Conservation (phyloP, 495 filamentous ascomycete genomes). For the Aspergillus heteromorphus region DNA sequence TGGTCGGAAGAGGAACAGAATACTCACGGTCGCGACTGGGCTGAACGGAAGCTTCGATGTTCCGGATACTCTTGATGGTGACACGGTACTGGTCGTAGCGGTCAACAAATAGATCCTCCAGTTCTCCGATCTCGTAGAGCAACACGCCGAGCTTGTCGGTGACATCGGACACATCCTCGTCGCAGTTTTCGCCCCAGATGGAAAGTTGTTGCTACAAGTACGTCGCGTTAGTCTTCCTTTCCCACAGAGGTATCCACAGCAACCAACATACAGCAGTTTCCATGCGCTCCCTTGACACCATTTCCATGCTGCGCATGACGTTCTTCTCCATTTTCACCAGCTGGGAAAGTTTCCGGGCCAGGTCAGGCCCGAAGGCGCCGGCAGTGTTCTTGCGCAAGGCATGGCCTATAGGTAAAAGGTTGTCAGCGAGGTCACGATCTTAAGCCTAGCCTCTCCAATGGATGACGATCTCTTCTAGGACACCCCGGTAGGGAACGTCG, state of each 20-base stretch:
- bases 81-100: conserved; percentile 98
- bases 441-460: not conserved
- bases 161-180: conserved; percentile 97
- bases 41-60: conserved; percentile 97
- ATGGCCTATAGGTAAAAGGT: conserved; percentile 61
- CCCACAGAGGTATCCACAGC: not conserved
- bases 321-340: conserved; percentile 99
- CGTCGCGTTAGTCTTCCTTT: not conserved
- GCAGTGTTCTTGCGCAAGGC: conserved; percentile 85
- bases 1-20: conserved; percentile 8
- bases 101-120: conserved; percentile 97
- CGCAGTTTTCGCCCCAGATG: conserved; percentile 92
- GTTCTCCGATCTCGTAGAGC: conserved; percentile 96
- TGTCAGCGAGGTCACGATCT: not conserved
- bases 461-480: not conserved
- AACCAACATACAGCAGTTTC: conserved; percentile 79
- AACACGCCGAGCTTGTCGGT: conserved; percentile 98
- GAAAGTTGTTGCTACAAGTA: conserved; percentile 84
- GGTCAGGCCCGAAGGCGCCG: conserved; percentile 91
- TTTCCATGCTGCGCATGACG: conserved; percentile 95
- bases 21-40: conserved; percentile 92
- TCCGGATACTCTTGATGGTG: conserved; percentile 97
- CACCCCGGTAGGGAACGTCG: not conserved
- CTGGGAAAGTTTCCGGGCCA: conserved; percentile 94
- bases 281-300: conserved; percentile 92